phyloP scores from a whole-genome alignment of 768 basidiomycete genomes.

The Phaeolepiota aurea region DNA sequence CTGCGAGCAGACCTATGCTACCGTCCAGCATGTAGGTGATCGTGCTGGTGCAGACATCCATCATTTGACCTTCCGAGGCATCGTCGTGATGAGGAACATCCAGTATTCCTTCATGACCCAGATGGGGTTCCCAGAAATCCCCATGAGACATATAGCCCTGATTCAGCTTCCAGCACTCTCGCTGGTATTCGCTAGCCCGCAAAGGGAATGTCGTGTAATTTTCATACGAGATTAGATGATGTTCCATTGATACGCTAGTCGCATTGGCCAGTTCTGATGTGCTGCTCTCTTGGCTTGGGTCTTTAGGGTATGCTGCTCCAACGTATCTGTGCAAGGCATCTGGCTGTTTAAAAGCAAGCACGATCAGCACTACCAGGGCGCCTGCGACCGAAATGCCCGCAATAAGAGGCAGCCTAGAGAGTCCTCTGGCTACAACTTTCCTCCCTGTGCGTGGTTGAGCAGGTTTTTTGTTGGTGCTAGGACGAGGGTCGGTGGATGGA shows the following conservation, averaged over 20 bases:
- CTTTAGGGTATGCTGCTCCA: constrained; percentile 19
- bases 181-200: constrained; percentile 43
- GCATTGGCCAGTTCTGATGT: constrained; percentile 5
- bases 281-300: constrained; percentile 1
- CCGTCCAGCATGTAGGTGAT: constrained; percentile 71
- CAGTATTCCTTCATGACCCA: constrained; percentile 14
- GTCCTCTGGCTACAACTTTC: not conserved
- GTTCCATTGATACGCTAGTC: constrained; percentile 12
- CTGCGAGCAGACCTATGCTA: constrained; percentile 53
- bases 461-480: constrained; percentile 14
- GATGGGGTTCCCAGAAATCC: constrained; percentile 40
- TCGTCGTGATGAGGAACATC: constrained; percentile 26
- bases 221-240: constrained; percentile 38
- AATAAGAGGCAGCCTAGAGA: constrained; percentile 31
- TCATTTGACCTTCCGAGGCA: constrained; percentile 12
- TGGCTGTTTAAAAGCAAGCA: constrained; percentile 42
- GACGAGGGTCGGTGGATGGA: constrained; percentile 24
- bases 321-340: constrained; percentile 37
- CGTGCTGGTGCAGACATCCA: constrained; percentile 43
- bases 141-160: constrained; percentile 37
- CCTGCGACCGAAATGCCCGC: constrained; percentile 35
- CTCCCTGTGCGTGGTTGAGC: constrained; percentile 5
- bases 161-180: constrained; percentile 46
- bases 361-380: constrained; percentile 36
- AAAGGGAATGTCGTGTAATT: constrained; percentile 55